Base-by-base conservation (phyloP, 2,329 filamentous ascomycete species). In the Botrytis byssoidea region DNA sequence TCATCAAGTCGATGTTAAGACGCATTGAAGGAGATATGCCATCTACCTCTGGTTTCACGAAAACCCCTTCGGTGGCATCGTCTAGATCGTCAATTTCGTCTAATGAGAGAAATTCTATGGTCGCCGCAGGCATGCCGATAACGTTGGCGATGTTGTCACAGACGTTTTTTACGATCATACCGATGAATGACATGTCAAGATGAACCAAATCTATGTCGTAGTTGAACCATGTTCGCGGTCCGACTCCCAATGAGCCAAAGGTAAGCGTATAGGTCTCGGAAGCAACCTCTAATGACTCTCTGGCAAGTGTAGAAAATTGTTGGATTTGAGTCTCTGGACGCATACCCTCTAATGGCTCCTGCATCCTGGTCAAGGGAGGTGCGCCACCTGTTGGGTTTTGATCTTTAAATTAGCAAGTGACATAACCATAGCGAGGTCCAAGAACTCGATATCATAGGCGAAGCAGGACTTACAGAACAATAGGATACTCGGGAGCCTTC, bases 121-220 rank as follows among this genome's bases (percentile, higher is more conserved):
- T 25, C 25, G 46, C 18, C 9, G 10, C 12, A 48, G 12, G 0
- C 20, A 25, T 25, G 46, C 9, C 6, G 22, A 12, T 25, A 48
- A 22, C 7, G n/a, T 32, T 20, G 55, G 32, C n/a, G 9, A 46
- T 46, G 44, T 46, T 7, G 42, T 7, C 20, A 48, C 0, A 6
- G 20, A 22, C 0, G 20, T 1, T 3, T 22, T 7, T 7, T 9
- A 4, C 22, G 10, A 5, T n/a, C 25, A 10, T 14, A 9, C 1
- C 4, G 12, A 0, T 12, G 57, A 60, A 35, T 25, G 32, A 12
- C 29, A n/a, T 8, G 32, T 61, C 20, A 22, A 37, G 20, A 22
- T 25, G 32, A 37, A 37, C 5, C 10, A 12, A 12, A 25, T 61
- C 59, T 6, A 61, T 61, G 32, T 61, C 12, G 22, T 61, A 61